phyloP scores from a whole-genome alignment of 352 stramenopile genomes.

The Phytophthora foliorum region DNA sequence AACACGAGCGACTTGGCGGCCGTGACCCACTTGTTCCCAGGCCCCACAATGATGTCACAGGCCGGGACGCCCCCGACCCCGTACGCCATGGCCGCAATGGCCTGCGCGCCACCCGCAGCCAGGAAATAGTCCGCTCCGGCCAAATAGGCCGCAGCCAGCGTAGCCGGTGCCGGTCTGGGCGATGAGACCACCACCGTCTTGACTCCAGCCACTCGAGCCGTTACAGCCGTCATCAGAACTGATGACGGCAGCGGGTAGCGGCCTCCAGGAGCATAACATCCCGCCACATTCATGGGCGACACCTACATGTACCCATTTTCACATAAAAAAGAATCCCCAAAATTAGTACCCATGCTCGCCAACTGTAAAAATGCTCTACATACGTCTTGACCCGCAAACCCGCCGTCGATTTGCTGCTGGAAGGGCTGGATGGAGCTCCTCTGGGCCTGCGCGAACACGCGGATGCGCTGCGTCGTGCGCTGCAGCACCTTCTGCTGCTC shows the following conservation, averaged over 20 bases:
- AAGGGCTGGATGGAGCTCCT: conserved; percentile 93
- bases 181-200: conserved; percentile 96
- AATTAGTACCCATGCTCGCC: conserved; percentile 2
- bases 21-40: conserved; percentile 99
- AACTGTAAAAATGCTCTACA: conserved; percentile 24
- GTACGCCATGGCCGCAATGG: conserved; percentile 97
- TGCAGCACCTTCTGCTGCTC: conserved; percentile 86
- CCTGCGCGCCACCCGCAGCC: conserved; percentile 78
- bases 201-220: conserved; percentile 94
- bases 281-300: conserved; percentile 81
- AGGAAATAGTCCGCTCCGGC: conserved; percentile 93
- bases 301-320: conserved; percentile 30
- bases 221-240: conserved; percentile 98
- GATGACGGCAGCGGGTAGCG: conserved; percentile 98
- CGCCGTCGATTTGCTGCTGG: conserved; percentile 95
- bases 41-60: conserved; percentile 99
- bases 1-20: conserved; percentile 98
- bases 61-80: conserved; percentile 91
- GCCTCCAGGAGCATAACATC: conserved; percentile 98
- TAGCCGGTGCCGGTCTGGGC: conserved; percentile 93
- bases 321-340: neutral
- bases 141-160: conserved; percentile 95
- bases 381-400: conserved; percentile 95
- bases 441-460: conserved; percentile 95
- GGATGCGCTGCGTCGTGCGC: conserved; percentile 92